Evolutionary conservation across 768 basidiomycete species (phyloP).

Genomic region (Clitopilus hobsonii): DNA sequence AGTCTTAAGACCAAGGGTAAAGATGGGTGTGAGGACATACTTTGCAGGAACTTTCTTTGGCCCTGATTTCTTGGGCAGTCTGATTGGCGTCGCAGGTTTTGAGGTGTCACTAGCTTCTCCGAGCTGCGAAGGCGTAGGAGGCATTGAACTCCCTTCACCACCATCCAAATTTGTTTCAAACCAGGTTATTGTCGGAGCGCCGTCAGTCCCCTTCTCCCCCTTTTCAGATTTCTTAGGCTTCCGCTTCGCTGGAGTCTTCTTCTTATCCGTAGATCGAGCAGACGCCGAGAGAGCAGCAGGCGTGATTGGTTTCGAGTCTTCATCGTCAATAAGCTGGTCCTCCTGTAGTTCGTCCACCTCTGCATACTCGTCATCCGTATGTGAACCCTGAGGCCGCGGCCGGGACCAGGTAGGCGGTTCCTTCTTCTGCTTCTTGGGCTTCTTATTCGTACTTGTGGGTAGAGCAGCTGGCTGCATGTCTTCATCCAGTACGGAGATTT

Average conservation of each 20-base stretch:
- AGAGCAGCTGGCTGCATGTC: slow-evolving; percentile 66
- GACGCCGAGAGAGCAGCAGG: slow-evolving; percentile 19
- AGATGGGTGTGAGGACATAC: slow-evolving; percentile 14
- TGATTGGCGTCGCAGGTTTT: slow-evolving; percentile 44
- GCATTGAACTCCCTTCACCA: slow-evolving; percentile 7
- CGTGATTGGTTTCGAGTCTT: slow-evolving; percentile 32
- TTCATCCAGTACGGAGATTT: slow-evolving; percentile 73
- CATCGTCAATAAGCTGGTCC: slow-evolving; percentile 79
- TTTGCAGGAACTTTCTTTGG: slow-evolving; percentile 26
- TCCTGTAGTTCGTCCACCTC: slow-evolving; percentile 71
- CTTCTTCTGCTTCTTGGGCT: slow-evolving; percentile 10
- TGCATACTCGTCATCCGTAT: slow-evolving; percentile 43
- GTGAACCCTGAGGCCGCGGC: slow-evolving; percentile 16
- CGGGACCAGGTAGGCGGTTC: slow-evolving; percentile 14
- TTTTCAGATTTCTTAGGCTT: slow-evolving; percentile 53
- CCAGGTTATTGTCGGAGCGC: slow-evolving; percentile 35
- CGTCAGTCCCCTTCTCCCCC: slow-evolving; percentile 40
- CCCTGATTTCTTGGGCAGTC: slow-evolving; percentile 37
- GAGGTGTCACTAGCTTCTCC: slow-evolving; percentile 21
- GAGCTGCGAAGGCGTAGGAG: slow-evolving; percentile 9
- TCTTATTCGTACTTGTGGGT: slow-evolving; percentile 18
- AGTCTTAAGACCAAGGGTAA: slow-evolving; percentile 7
- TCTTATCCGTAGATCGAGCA: slow-evolving; percentile 22
- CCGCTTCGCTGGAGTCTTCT: slow-evolving; percentile 34
- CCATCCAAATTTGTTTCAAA: slow-evolving; percentile 36